Percentiles rank a stretch among this genome's conserved stretches.
Evolutionary conservation across 495 filamentous ascomycete genomes (phyloP).

Genomic region (Geopyxis carbonaria): DNA sequence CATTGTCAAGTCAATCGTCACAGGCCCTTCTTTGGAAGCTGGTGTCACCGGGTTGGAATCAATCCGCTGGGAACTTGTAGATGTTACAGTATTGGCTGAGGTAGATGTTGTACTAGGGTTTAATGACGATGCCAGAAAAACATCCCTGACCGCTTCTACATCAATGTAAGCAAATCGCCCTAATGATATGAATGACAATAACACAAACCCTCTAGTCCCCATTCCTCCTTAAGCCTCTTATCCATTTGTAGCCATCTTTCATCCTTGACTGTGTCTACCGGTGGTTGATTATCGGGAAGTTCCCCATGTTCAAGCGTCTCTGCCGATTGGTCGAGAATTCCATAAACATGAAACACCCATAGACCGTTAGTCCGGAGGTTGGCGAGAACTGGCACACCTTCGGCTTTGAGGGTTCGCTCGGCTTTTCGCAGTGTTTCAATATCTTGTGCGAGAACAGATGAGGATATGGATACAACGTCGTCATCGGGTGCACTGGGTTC

Average conservation of each 20-base stretch:
- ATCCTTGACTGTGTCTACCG: slow-evolving; percentile 20
- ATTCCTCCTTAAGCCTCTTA: slow-evolving; percentile 15
- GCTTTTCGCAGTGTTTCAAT: slow-evolving; percentile 14
- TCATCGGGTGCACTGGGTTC: no score
- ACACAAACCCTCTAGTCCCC: slow-evolving; percentile 17
- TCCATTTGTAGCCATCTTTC: slow-evolving; percentile 22
- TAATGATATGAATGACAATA: background rate
- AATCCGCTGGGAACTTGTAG: no score
- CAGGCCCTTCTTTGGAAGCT: slow-evolving; percentile 2
- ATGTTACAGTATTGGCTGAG: no score
- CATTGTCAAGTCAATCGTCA: slow-evolving; percentile 20
- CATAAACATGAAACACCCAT: slow-evolving; percentile 22
- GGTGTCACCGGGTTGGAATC: background rate
- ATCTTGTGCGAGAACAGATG: background rate
- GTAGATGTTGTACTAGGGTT: no score
- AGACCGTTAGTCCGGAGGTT: slow-evolving; percentile 16
- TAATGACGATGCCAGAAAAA: slow-evolving; percentile 19
- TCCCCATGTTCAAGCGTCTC: background rate
- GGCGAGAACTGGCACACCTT: slow-evolving; percentile 19
- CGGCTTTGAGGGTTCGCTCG: slow-evolving; percentile 15
- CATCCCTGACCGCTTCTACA: slow-evolving; percentile 14
- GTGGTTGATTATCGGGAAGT: slow-evolving; percentile 3
- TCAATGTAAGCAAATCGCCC: background rate
- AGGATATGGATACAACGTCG: background rate
- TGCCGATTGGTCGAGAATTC: slow-evolving; percentile 6